These are phyloP conservation scores for Prunus kanzakura DNA, from an alignment of 306 rosid species.

Conservation along the genomic window DNA sequence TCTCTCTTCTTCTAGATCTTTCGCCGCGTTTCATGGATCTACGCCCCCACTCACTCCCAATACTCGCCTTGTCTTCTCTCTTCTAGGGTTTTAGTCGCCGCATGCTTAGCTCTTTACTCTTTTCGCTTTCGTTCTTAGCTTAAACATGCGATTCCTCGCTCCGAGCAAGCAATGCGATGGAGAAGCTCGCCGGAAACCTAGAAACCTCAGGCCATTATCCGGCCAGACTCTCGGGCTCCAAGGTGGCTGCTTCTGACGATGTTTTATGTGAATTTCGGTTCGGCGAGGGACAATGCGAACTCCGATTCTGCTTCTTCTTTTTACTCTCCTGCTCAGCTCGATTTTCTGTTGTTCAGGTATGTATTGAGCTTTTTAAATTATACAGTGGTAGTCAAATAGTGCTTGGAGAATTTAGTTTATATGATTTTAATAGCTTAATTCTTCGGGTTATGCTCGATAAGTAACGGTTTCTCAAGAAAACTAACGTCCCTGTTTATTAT, in stretches of 20 bases:
- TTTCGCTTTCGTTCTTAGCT: neutral
- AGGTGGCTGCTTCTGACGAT: constrained; percentile 33
- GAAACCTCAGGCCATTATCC: constrained; percentile 17
- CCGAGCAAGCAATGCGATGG: constrained; percentile 13
- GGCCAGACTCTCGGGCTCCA: constrained; percentile 24
- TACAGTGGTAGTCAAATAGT: neutral
- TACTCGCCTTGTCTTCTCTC: constrained; percentile 33
- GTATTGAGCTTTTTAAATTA: neutral
- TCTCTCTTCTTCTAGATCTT: constrained; percentile 38
- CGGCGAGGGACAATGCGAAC: constrained; percentile 58
- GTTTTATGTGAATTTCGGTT: constrained; percentile 34
- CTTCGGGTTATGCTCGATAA: neutral
- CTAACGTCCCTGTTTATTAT: neutral
- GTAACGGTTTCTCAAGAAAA: constrained; percentile 8
- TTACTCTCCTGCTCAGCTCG: constrained; percentile 36
- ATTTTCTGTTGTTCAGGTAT: constrained; percentile 61
- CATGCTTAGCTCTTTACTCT: neutral
- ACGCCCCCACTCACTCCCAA: constrained; percentile 35
- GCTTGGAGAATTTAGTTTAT: neutral
- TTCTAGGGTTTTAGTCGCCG: constrained; percentile 53
- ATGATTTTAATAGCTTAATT: neutral
- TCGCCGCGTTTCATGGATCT: constrained; percentile 69
- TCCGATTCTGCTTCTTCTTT: constrained; percentile 23
- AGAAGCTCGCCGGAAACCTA: constrained; percentile 19
- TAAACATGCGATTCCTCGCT: constrained; percentile 35